These are phyloP conservation scores for Balansia obtecta DNA, from an alignment of 2,329 filamentous ascomycete species.

Conservation along the genomic window DNA sequence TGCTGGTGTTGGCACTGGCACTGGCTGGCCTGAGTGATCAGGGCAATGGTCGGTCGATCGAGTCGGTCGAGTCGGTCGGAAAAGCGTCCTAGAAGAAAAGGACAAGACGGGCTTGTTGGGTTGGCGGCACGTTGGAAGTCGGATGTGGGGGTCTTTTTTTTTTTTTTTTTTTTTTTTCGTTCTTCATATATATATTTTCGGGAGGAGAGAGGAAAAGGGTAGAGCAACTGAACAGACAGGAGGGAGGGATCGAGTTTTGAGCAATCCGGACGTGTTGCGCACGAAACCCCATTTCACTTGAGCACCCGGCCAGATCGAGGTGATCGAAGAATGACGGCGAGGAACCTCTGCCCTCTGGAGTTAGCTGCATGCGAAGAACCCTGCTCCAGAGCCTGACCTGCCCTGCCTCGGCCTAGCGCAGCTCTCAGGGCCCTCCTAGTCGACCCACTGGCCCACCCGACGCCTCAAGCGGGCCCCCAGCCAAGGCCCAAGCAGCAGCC, in stretches of 20 bases:
- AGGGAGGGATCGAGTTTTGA: slow-evolving; percentile 17
- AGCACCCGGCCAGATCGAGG: slow-evolving; percentile 16
- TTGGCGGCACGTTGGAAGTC: background rate
- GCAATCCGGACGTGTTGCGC: slow-evolving; percentile 17
- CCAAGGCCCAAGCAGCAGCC: background rate
- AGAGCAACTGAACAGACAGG: slow-evolving; percentile 10
- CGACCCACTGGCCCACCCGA: no score
- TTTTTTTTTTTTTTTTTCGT: no score
- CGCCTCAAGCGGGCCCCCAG: no score
- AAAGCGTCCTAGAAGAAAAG: no score
- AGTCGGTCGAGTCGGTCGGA: no score
- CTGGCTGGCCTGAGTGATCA: background rate
- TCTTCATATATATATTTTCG: no score
- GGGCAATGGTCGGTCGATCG: no score
- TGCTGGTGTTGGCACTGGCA: no score
- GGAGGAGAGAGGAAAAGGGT: background rate
- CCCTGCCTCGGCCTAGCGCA: slow-evolving; percentile 8
- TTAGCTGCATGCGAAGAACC: slow-evolving; percentile 7
- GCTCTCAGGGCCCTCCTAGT: slow-evolving; percentile 7
- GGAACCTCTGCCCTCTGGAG: slow-evolving; percentile 1
- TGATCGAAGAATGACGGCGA: slow-evolving; percentile 18
- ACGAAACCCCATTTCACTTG: slow-evolving; percentile 15
- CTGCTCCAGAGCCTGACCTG: slow-evolving; percentile 5
- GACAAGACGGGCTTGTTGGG: no score
- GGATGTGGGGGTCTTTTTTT: no score